These are phyloP conservation scores for Berberis thunbergii DNA, from an alignment of 164 flowering plant genomes.

Conservation along the genomic window DNA sequence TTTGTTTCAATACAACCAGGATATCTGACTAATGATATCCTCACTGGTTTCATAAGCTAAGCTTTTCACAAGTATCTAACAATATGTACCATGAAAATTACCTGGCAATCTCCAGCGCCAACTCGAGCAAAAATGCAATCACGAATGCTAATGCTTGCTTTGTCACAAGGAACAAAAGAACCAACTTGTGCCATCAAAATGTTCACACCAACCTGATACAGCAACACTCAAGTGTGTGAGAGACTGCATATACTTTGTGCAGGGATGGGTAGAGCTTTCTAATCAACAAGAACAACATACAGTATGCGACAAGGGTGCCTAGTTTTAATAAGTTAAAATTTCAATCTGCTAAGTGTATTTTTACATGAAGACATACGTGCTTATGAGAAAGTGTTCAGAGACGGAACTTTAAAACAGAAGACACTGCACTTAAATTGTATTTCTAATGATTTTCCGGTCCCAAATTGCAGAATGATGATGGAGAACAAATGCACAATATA, in stretches of 20 bases:
- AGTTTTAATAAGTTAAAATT: too few relatives aligned
- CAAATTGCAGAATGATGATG: too few relatives aligned
- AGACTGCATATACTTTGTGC: neutral
- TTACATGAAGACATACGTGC: too few relatives aligned
- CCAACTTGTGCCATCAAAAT: constrained; percentile 98
- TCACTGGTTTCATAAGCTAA: neutral
- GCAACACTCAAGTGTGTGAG: constrained; percentile 8
- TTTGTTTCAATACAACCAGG: neutral
- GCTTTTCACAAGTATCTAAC: neutral
- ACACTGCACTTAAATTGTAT: too few relatives aligned
- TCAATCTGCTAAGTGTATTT: too few relatives aligned
- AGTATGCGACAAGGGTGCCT: too few relatives aligned
- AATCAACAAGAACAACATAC: too few relatives aligned
- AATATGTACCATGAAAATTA: constrained; percentile 20
- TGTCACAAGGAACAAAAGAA: constrained; percentile 87
- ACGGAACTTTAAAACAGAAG: too few relatives aligned
- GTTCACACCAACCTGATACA: constrained; percentile 81
- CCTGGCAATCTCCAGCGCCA: constrained; percentile 99
- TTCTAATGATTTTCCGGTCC: too few relatives aligned
- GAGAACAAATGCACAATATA: too few relatives aligned
- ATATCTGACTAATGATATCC: neutral
- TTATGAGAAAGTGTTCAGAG: too few relatives aligned
- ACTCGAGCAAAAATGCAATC: constrained; percentile 99
- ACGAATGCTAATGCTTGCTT: constrained; percentile 81
- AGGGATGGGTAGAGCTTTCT: too few relatives aligned